Evolutionary conservation across 75 land plant genomes (phyloP), one percentile per base, ranked within the genome.

Genomic region (Pinus albicaulis): DNA sequence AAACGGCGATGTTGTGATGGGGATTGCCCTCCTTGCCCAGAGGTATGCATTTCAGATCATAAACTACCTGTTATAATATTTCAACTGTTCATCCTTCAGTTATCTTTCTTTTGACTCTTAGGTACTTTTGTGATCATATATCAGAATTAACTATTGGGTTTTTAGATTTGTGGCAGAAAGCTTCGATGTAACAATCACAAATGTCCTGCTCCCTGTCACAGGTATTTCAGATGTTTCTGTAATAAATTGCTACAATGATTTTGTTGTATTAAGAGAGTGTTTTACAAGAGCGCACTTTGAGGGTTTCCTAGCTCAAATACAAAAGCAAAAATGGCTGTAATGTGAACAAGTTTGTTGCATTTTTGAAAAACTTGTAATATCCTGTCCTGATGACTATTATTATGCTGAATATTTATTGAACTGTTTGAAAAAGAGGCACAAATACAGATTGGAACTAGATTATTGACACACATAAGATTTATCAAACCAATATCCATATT

Each of bases 191-290:
- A 84, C 69, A 98, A 98, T 73, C 99, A 95, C 72, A 98, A 95
- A 82, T 98, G 98, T 68, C 99, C 99, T 69, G 83, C 99, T 56
- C 96, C 94, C 25, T 95, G 98, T 64, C 99, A 98, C 84, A 91
- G 96, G 98, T 95, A 89, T 64, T 23, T 75, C 53, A 48, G 53
- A 48, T 10, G 53, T 48, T 48, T 48, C 53, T 10, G 10, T 48
- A 48, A 12, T 48, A 48, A 48, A 10, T 48, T 10, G 2, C 53
- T 48, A 48, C 10, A 10, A 68, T 10, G 38, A 41, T 41, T 68
- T 36, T 41, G 44, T 68, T 68, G 34, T 36, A 15, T 41, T 38
- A 68, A 11, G 41, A 3, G 48, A 68, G 41, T 38, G 71, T 17
- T 64, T 64, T 28, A 15, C 16, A 15, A 31, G 66, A 64, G 20